Percentiles rank a stretch among this genome's conserved stretches.
Conservation (phyloP, 768 basidiomycete genomes). For the Fomitopsis serialis region DNA sequence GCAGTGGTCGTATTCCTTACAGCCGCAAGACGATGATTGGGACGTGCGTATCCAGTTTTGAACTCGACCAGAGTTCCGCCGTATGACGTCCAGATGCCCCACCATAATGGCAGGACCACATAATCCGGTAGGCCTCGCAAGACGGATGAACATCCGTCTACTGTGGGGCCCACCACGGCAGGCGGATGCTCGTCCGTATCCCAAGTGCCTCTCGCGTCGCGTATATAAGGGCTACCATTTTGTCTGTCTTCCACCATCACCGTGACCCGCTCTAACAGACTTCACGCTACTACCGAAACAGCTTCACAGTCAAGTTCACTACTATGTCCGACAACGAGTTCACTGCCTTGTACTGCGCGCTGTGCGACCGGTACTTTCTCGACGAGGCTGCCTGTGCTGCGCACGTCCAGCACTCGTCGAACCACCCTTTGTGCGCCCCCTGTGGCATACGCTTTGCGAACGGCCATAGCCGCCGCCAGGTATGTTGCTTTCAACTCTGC, state of each 20-base stretch:
- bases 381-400: constrained; percentile 20
- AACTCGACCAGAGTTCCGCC: too few species aligned
- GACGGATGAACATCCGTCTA: too few species aligned
- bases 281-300: not conserved
- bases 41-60: too few species aligned
- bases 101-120: too few species aligned
- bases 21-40: too few species aligned
- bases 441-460: constrained; percentile 28
- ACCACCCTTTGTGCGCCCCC: constrained; percentile 26
- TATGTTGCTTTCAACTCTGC: constrained; percentile 7
- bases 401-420: constrained; percentile 23
- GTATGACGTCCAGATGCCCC: too few species aligned
- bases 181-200: too few species aligned
- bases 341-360: constrained; percentile 23
- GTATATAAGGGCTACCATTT: too few species aligned
- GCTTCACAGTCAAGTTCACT: not conserved
- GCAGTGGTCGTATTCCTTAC: too few species aligned
- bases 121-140: too few species aligned
- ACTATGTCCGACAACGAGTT: not conserved
- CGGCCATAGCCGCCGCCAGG: constrained; percentile 26
- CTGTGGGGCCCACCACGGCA: too few species aligned
- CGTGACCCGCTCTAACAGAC: not conserved
- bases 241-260: not conserved
- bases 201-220: too few species aligned
- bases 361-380: constrained; percentile 30